These are phyloP conservation scores for Logfia minima DNA, from an alignment of 129 eudicot species.

Conservation along the genomic window DNA sequence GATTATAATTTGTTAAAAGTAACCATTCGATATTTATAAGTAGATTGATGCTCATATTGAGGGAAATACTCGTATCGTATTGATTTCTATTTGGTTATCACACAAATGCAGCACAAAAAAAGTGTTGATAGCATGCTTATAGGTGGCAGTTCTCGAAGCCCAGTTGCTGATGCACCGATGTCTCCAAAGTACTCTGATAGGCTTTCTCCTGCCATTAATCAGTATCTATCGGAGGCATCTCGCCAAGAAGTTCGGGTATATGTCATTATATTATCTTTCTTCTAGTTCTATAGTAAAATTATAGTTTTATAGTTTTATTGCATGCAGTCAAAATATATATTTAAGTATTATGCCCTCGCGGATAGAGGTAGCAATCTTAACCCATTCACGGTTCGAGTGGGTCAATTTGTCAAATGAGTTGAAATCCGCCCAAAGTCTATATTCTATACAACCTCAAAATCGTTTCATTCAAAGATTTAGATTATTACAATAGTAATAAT, in stretches of 20 bases:
- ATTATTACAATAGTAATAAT: not conserved
- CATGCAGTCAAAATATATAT: constrained; percentile 3
- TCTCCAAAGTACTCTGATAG: constrained; percentile 93
- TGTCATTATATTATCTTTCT: constrained; percentile 23
- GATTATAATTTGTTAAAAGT: constrained; percentile 5
- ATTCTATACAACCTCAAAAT: not conserved
- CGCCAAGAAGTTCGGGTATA: constrained; percentile 93
- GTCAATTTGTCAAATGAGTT: not conserved
- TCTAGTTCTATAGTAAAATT: not conserved
- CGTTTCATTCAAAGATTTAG: not conserved
- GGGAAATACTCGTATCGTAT: not conserved
- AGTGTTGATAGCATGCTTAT: constrained; percentile 88
- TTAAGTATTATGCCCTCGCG: not conserved
- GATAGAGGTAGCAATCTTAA: not conserved
- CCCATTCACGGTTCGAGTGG: not conserved
- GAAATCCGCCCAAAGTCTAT: not conserved
- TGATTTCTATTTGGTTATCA: not conserved
- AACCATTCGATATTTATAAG: not conserved
- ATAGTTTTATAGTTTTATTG: not conserved
- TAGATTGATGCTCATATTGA: constrained; percentile 9
- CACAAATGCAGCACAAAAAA: constrained; percentile 72
- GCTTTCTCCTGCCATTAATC: constrained; percentile 97
- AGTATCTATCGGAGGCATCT: constrained; percentile 91
- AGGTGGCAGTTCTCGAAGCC: constrained; percentile 90
- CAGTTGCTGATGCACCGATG: constrained; percentile 71